Evolutionary conservation across 768 basidiomycete species (phyloP), one percentile per base, ranked within the genome.

Genomic region (Leccinum disarticulatum): DNA sequence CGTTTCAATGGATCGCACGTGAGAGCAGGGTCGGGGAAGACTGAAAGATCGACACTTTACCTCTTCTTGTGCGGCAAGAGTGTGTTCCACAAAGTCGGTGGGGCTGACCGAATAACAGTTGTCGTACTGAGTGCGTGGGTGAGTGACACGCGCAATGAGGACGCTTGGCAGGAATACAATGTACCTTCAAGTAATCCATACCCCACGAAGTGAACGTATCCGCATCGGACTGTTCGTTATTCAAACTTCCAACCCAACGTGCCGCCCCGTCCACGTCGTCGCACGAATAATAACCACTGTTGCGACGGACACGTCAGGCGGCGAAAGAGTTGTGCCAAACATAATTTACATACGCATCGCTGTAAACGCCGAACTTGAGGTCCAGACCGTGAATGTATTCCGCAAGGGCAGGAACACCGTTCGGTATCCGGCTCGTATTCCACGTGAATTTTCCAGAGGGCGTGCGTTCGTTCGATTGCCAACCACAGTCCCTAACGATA

Each of bases 151-250:
- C 8, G 13, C 17, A 14, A 6, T 10, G 7, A 25, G 9, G 15
- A 9, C 30, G 27, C 9, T 13, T 7, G 28, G 27, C 10, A 27
- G 3, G 22, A 22, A 15, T 25, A 6, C 22, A 30, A 49, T 47
- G 30, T 10, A 64, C 63, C 52, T 64, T 64, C 55, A 64, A 35
- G 52, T 64, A 64, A 56, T 64, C 57, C 8, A 14, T 38, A 47
- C 54, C 55, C 63, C 61, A 64, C 19, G 30, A 22, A 1, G 27
- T 14, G 5, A 64, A 64, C 8, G 57, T 56, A 22, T 50, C 5
- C 4, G 61, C 63, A 14, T 64, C 61, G 3, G 57, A 49, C 15
- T 28, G n/a, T 17, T 64, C 63, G 41, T 62, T 13, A 27, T 52
- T 57, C 14, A 59, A 14, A 47, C 63, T 64, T 17, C 63, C 63